phyloP scores from a whole-genome alignment of 1,284 basidiomycete species.

The Cerrena zonata region DNA sequence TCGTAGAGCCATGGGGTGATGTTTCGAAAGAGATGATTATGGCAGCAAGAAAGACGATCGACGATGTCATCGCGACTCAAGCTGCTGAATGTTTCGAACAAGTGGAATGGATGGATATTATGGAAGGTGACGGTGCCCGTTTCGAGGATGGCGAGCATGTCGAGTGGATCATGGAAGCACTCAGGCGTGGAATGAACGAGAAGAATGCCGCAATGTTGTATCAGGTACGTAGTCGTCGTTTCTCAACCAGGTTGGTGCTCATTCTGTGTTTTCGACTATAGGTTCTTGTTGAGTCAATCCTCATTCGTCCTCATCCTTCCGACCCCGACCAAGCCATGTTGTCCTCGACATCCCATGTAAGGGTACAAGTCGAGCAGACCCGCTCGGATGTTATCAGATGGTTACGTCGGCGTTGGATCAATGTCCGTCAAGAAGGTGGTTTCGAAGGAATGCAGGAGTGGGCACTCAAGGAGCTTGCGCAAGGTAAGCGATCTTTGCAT shows the following conservation, averaged over 20 bases:
- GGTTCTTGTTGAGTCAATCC: slow-evolving; percentile 69
- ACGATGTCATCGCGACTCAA: slow-evolving; percentile 54
- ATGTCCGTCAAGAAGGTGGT: slow-evolving; percentile 72
- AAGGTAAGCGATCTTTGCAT: slow-evolving; percentile 56
- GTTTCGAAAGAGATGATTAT: slow-evolving; percentile 59
- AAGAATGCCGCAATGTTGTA: slow-evolving; percentile 64
- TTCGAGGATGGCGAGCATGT: slow-evolving; percentile 73
- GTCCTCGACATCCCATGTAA: slow-evolving; percentile 56
- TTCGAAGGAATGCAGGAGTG: slow-evolving; percentile 79
- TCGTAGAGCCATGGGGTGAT: slow-evolving; percentile 67
- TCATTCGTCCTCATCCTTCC: slow-evolving; percentile 62
- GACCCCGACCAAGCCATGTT: slow-evolving; percentile 58
- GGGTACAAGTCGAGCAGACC: slow-evolving; percentile 66
- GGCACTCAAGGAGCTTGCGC: slow-evolving; percentile 82
- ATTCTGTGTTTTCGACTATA: slow-evolving; percentile 25
- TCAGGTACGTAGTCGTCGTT: slow-evolving; percentile 46
- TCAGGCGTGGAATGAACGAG: slow-evolving; percentile 54
- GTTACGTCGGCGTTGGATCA: slow-evolving; percentile 67
- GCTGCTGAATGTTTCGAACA: slow-evolving; percentile 61
- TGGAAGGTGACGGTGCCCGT: slow-evolving; percentile 62
- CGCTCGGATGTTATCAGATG: slow-evolving; percentile 64
- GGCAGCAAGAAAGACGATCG: slow-evolving; percentile 51
- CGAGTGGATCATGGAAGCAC: slow-evolving; percentile 61
- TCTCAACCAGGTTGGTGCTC: slow-evolving; percentile 4
- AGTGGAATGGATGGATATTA: slow-evolving; percentile 65